phyloP scores from a whole-genome alignment of 345 rosid species.

The Carallia brachiata region DNA sequence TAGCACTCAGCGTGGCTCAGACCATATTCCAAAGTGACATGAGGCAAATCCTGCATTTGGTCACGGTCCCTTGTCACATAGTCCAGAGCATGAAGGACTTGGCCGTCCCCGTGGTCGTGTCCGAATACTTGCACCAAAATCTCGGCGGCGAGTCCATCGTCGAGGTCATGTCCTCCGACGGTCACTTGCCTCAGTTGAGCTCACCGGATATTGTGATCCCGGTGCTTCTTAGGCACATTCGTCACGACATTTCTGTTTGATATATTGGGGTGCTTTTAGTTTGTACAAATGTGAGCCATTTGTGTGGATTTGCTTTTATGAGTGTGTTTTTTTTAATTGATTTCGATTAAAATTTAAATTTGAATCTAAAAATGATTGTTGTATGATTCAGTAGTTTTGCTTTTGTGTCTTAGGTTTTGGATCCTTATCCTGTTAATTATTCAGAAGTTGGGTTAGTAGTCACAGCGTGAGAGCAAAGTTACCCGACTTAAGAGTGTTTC shows the following conservation, averaged over 20 bases:
- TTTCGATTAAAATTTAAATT: too few species aligned
- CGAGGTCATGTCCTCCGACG: conserved; percentile 76
- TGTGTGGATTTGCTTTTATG: neutral
- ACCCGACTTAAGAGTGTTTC: neutral
- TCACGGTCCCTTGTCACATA: conserved; percentile 84
- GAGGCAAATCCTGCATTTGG: conserved; percentile 54
- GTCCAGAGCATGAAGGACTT: conserved; percentile 79
- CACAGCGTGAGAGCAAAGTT: neutral
- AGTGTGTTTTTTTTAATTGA: too few species aligned
- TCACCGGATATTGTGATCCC: conserved; percentile 80
- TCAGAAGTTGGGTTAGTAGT: neutral
- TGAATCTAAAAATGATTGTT: too few species aligned
- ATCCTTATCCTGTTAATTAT: neutral
- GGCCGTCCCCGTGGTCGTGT: conserved; percentile 75
- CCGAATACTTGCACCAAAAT: conserved; percentile 70
- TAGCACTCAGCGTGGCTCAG: conserved; percentile 66
- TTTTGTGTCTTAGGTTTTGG: neutral
- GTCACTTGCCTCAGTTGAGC: conserved; percentile 95
- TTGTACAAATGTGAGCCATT: neutral
- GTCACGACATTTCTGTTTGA: conserved; percentile 46
- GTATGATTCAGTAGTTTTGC: neutral
- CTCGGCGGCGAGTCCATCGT: conserved; percentile 70
- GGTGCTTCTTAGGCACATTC: conserved; percentile 71
- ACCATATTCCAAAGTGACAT: conserved; percentile 76
- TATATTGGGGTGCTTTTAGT: neutral